These are phyloP conservation scores for Peronospora belbahrii DNA, from an alignment of 352 stramenopile species.

Conservation along the genomic window DNA sequence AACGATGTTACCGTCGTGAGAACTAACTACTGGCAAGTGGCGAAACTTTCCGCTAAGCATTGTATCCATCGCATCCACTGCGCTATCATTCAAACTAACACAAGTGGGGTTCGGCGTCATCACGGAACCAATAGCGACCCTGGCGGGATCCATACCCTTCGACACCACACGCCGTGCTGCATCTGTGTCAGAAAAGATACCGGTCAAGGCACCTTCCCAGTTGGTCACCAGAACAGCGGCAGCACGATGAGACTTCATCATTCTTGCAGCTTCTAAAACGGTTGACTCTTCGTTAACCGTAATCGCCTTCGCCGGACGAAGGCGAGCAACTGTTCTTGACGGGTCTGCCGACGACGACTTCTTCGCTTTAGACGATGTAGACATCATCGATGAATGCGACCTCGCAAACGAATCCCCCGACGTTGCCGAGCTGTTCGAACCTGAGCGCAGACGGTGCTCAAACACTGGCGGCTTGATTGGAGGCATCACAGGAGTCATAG, in stretches of 20 bases:
- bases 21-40: slow-evolving; percentile 92
- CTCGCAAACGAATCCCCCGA: slow-evolving; percentile 72
- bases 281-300: slow-evolving; percentile 71
- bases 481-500: slow-evolving; percentile 22
- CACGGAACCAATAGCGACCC: slow-evolving; percentile 60
- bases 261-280: slow-evolving; percentile 81
- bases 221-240: slow-evolving; percentile 90
- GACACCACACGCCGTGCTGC: slow-evolving; percentile 74
- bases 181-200: slow-evolving; percentile 93
- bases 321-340: slow-evolving; percentile 64
- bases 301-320: slow-evolving; percentile 85
- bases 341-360: slow-evolving; percentile 41
- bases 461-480: slow-evolving; percentile 22
- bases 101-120: slow-evolving; percentile 84
- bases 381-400: slow-evolving; percentile 77
- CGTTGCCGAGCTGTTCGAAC: slow-evolving; percentile 64
- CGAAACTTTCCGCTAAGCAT: slow-evolving; percentile 91
- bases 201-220: slow-evolving; percentile 76
- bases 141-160: slow-evolving; percentile 57
- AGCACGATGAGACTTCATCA: slow-evolving; percentile 88
- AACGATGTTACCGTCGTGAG: slow-evolving; percentile 77
- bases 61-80: slow-evolving; percentile 73
- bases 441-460: slow-evolving; percentile 46
- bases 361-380: slow-evolving; percentile 64
- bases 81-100: slow-evolving; percentile 76